Conservation (phyloP, 2,329 filamentous ascomycete species). For the Clarireedia hainanense region DNA sequence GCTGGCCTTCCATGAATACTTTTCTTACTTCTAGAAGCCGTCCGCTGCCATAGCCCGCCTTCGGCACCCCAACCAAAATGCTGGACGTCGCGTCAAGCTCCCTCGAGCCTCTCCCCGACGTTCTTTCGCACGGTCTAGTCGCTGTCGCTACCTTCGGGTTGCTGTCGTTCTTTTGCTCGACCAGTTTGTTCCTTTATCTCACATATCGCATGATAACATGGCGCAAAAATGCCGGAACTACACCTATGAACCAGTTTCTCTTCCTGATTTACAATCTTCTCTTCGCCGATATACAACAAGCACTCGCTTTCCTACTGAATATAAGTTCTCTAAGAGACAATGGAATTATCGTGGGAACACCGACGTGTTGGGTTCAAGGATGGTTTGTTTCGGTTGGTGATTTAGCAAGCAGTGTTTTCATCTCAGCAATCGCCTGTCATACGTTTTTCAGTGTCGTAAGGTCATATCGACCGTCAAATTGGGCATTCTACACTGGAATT, state of each 20-base stretch:
- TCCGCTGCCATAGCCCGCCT: not conserved
- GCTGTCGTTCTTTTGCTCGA: conserved; percentile 38
- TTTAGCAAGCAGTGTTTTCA: conserved; percentile 58
- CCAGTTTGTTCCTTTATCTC: conserved; percentile 35
- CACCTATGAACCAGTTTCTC: conserved; percentile 56
- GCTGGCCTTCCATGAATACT: too few species aligned
- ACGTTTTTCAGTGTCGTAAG: conserved; percentile 57
- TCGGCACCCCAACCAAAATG: not conserved
- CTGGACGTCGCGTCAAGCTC: conserved; percentile 17
- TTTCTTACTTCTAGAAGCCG: not conserved
- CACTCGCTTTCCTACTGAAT: conserved; percentile 56
- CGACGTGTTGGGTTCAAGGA: conserved; percentile 56
- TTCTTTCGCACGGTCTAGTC: conserved; percentile 33
- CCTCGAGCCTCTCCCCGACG: conserved; percentile 23
- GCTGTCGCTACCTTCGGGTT: conserved; percentile 38
- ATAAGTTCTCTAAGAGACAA: conserved; percentile 48
- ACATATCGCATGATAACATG: conserved; percentile 30
- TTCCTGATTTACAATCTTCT: conserved; percentile 63
- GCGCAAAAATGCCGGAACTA: conserved; percentile 11
- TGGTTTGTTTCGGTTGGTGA: conserved; percentile 62
- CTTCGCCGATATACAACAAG: conserved; percentile 60
- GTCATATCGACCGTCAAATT: conserved; percentile 43
- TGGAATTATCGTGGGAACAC: conserved; percentile 44
- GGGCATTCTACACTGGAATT: conserved; percentile 42
- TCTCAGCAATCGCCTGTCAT: conserved; percentile 56